Evolutionary conservation across 2,329 filamentous ascomycete genomes (phyloP).

Genomic region (Calonectria honghensis): DNA sequence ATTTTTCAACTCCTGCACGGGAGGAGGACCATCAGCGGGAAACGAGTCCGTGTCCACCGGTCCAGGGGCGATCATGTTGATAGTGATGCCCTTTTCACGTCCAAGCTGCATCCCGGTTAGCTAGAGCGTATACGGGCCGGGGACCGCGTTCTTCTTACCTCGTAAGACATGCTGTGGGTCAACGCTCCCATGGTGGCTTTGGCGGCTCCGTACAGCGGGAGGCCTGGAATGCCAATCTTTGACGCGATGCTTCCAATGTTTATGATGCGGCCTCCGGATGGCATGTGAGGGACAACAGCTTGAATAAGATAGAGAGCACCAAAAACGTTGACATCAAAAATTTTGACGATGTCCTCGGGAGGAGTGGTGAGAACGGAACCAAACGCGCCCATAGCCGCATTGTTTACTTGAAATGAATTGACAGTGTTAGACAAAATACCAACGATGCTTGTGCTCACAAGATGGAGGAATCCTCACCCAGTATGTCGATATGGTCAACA

Average conservation of each 20-base stretch:
- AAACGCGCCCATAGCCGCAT: constrained; percentile 4
- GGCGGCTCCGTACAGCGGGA: constrained; percentile 43
- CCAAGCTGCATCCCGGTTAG: constrained; percentile 34
- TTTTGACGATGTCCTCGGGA: background rate
- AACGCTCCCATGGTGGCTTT: constrained; percentile 60
- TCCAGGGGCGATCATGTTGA: constrained; percentile 64
- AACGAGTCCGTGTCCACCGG: constrained; percentile 58
- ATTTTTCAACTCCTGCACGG: constrained; percentile 35
- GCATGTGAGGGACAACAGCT: constrained; percentile 16
- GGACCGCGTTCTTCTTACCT: constrained; percentile 48
- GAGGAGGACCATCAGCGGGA: constrained; percentile 33
- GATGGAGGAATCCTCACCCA: background rate
- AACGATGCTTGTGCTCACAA: background rate
- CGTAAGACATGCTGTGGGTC: constrained; percentile 55
- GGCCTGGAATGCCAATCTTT: constrained; percentile 35
- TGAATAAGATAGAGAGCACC: constrained; percentile 2
- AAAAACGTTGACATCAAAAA: constrained; percentile 15
- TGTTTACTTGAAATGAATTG: constrained; percentile 23
- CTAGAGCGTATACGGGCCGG: accelerated
- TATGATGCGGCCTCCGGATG: constrained; percentile 15
- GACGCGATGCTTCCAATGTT: constrained; percentile 43
- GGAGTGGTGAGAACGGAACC: constrained; percentile 13
- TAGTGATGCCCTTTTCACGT: constrained; percentile 53
- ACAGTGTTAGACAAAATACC: background rate
- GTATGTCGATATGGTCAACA: constrained; percentile 21